A percentile compares a stretch with the other conserved stretches of the same genome.
These are phyloP conservation scores for Deuterostichococcus epilithicus DNA, from an alignment of 139 green algal genomes.

Conservation along the genomic window DNA sequence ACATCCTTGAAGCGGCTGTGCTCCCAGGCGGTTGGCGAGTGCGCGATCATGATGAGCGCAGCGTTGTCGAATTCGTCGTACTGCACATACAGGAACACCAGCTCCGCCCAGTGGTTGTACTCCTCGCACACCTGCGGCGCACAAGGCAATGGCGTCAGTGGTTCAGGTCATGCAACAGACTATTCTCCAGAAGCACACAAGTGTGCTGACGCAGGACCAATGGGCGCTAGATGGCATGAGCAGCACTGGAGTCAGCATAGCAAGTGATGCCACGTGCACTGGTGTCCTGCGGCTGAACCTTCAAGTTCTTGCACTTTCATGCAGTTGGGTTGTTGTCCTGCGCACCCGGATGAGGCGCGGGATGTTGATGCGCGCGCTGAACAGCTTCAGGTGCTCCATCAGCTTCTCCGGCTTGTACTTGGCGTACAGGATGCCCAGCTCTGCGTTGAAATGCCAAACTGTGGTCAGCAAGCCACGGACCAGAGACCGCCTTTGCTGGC, in stretches of 20 bases:
- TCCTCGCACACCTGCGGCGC: conserved; percentile 76
- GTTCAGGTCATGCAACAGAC: not conserved
- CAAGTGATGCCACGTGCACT: no score
- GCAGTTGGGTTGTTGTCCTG: no score
- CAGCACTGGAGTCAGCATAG: no score
- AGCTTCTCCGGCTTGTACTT: conserved; percentile 82
- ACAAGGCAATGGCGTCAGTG: conserved; percentile 31
- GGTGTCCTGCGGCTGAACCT: no score
- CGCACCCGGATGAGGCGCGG: conserved; percentile 84
- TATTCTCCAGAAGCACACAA: no score
- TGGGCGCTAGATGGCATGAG: no score
- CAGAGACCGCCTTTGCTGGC: no score
- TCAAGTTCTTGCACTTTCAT: no score
- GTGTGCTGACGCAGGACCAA: no score
- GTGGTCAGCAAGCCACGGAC: not conserved
- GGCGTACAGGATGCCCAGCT: conserved; percentile 90
- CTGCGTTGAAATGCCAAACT: conserved; percentile 72
- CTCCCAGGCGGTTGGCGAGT: conserved; percentile 93
- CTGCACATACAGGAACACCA: conserved; percentile 92
- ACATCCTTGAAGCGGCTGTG: conserved; percentile 97
- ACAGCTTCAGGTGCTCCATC: conserved; percentile 99
- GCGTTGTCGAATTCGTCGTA: conserved; percentile 99
- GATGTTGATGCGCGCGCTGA: conserved; percentile 95
- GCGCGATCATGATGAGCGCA: conserved; percentile 85
- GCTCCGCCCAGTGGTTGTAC: conserved; percentile 93